Evolutionary conservation across 2,329 filamentous ascomycete genomes (phyloP).

Genomic region (Ophiostoma sp.): DNA sequence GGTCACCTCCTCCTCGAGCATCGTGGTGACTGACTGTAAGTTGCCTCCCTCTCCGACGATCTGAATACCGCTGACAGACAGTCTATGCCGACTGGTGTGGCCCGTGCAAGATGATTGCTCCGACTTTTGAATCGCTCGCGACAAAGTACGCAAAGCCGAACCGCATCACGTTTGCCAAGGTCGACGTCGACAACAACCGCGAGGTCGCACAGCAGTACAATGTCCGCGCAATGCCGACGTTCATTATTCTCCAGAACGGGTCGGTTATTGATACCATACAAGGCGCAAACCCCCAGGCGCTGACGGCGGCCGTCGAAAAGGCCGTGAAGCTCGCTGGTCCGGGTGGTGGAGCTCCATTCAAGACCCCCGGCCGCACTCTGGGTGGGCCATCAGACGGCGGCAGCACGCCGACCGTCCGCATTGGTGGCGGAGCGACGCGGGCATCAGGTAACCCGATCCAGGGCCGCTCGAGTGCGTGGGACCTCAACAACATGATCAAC

Average conservation of each 20-base stretch:
- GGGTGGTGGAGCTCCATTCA: conserved; percentile 44
- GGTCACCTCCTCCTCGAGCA: conserved; percentile 64
- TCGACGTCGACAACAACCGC: conserved; percentile 80
- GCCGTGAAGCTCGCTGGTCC: conserved; percentile 49
- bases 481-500: conserved; percentile 44
- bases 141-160: conserved; percentile 72
- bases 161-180: conserved; percentile 82
- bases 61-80: conserved; percentile 33
- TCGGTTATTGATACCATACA: conserved; percentile 67
- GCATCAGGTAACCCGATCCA: conserved; percentile 16
- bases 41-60: conserved; percentile 3
- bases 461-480: conserved; percentile 28
- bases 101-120: conserved; percentile 87
- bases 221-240: conserved; percentile 87
- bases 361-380: conserved; percentile 52
- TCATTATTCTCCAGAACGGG: conserved; percentile 80
- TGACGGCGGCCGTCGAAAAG: conserved; percentile 71
- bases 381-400: conserved; percentile 35
- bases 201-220: conserved; percentile 71
- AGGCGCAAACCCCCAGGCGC: conserved; percentile 71
- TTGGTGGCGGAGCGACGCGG: conserved; percentile 21
- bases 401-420: conserved; percentile 16
- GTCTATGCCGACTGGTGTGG: conserved; percentile 96
- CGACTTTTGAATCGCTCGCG: conserved; percentile 79
- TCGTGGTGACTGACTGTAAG: conserved; percentile 84